These are phyloP conservation scores for Aspergillus fischeri DNA, from an alignment of 2,329 filamentous ascomycete species.

Conservation along the genomic window DNA sequence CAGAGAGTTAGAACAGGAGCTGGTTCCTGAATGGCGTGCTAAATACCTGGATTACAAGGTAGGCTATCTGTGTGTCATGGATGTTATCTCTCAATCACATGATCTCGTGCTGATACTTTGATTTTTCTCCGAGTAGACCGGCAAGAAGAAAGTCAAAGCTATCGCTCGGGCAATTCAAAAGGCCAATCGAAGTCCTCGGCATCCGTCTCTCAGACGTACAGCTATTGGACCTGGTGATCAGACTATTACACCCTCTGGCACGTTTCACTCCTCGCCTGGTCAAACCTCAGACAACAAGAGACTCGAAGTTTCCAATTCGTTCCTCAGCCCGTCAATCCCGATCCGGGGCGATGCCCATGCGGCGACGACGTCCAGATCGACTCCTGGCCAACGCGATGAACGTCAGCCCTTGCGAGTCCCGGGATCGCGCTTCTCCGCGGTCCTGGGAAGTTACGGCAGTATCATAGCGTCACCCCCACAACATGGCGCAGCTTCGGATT, in stretches of 20 bases:
- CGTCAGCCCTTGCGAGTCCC: conserved; percentile 33
- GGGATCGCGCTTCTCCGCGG: conserved; percentile 31
- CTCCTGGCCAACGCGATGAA: conserved; percentile 36
- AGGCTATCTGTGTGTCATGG: conserved; percentile 15
- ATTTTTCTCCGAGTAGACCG: conserved; percentile 43
- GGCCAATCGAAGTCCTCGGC: conserved; percentile 45
- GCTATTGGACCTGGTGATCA: conserved; percentile 12
- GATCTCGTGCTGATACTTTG: conserved; percentile 5
- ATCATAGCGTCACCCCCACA: conserved; percentile 55
- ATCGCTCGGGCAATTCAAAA: conserved; percentile 67
- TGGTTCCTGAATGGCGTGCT: conserved; percentile 89
- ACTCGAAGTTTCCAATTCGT: conserved; percentile 12
- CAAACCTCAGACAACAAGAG: conserved; percentile 18
- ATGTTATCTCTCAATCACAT: background rate
- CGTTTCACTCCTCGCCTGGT: conserved; percentile 12
- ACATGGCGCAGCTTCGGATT: conserved; percentile 28
- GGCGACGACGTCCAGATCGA: conserved; percentile 25
- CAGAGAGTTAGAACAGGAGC: conserved; percentile 76
- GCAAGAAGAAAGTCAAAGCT: conserved; percentile 90
- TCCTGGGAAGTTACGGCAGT: conserved; percentile 57
- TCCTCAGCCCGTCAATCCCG: conserved; percentile 11
- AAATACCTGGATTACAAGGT: conserved; percentile 96
- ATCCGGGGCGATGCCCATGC: conserved; percentile 17
- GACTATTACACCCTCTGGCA: conserved; percentile 8
- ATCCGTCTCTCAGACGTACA: conserved; percentile 42